Conservation (phyloP, 805 yeast genomes). For the Starmera dryadoides region DNA sequence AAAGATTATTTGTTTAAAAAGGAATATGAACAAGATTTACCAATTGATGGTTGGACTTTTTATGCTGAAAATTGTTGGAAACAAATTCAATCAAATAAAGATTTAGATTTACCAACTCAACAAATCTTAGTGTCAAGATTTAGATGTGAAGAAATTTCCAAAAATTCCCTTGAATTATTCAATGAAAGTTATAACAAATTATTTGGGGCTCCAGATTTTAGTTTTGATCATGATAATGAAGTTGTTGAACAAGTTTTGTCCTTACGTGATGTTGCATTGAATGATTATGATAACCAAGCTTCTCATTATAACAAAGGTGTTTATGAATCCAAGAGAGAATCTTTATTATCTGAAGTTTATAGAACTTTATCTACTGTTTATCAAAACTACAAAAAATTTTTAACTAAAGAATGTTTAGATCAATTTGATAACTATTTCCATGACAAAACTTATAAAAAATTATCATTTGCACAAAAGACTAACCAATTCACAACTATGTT, state of each 20-base stretch:
- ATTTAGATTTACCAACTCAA: conserved; percentile 93
- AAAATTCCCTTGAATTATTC: conserved; percentile 23
- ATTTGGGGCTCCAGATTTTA: conserved; percentile 3
- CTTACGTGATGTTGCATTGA: conserved; percentile 40
- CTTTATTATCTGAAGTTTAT: conserved; percentile 43
- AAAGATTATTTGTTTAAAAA: conserved; percentile 44
- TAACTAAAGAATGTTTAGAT: conserved; percentile 27
- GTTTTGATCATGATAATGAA: conserved; percentile 10
- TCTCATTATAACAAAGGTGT: conserved; percentile 65
- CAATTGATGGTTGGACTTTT: conserved; percentile 93
- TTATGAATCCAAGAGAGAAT: conserved; percentile 52
- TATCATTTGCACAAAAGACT: conserved; percentile 26
- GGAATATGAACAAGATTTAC: conserved; percentile 76
- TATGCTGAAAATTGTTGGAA: conserved; percentile 92
- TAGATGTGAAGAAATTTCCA: conserved; percentile 84
- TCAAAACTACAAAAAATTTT: conserved; percentile 29
- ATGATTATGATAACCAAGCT: conserved; percentile 61
- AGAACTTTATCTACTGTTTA: conserved; percentile 36
- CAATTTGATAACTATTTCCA: conserved; percentile 21
- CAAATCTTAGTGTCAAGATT: conserved; percentile 91
- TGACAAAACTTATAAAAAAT: conserved; percentile 19
- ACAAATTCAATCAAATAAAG: conserved; percentile 88
- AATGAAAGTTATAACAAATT: neutral
- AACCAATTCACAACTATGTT: conserved; percentile 20
- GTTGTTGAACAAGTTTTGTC: conserved; percentile 36